A percentile compares a stretch with the other conserved stretches of the same genome.
These are phyloP conservation scores for Populus euphratica DNA, from an alignment of 345 rosid genomes.

Conservation along the genomic window DNA sequence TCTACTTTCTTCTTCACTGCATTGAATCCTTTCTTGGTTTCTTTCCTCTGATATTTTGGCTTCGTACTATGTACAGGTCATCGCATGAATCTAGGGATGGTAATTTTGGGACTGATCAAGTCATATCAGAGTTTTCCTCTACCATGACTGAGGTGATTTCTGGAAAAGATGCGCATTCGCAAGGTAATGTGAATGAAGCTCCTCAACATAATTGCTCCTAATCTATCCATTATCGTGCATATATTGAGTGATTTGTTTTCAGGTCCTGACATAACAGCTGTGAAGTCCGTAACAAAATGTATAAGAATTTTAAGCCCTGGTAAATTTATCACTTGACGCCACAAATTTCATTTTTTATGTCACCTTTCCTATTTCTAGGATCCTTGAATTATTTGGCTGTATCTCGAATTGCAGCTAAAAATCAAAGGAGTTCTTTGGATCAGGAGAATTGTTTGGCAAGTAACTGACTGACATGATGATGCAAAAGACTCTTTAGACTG, in stretches of 20 bases:
- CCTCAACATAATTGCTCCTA: background rate
- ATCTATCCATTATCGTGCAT: background rate
- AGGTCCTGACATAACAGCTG: conserved; percentile 54
- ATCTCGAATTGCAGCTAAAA: conserved; percentile 43
- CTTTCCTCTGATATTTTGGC: conserved; percentile 9
- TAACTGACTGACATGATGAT: conserved; percentile 24
- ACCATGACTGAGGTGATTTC: conserved; percentile 39
- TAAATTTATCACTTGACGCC: conserved; percentile 20
- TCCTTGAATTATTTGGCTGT: background rate
- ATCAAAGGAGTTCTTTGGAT: conserved; percentile 19
- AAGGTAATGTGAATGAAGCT: conserved; percentile 31
- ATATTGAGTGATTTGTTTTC: conserved; percentile 17
- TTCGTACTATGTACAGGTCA: conserved; percentile 28
- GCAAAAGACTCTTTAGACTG: conserved; percentile 19
- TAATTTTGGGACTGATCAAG: conserved; percentile 32
- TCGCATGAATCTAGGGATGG: conserved; percentile 46
- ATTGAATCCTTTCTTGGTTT: background rate
- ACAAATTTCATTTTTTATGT: background rate
- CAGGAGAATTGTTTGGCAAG: conserved; percentile 25
- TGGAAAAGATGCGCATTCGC: conserved; percentile 32
- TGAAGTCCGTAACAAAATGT: conserved; percentile 62
- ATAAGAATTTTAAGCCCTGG: conserved; percentile 66
- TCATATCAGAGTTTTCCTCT: conserved; percentile 48
- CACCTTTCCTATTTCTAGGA: background rate
- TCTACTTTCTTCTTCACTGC: background rate